phyloP scores from a whole-genome alignment of 306 rosid species.

The barrel medic (Medicago truncatula) region DNA sequence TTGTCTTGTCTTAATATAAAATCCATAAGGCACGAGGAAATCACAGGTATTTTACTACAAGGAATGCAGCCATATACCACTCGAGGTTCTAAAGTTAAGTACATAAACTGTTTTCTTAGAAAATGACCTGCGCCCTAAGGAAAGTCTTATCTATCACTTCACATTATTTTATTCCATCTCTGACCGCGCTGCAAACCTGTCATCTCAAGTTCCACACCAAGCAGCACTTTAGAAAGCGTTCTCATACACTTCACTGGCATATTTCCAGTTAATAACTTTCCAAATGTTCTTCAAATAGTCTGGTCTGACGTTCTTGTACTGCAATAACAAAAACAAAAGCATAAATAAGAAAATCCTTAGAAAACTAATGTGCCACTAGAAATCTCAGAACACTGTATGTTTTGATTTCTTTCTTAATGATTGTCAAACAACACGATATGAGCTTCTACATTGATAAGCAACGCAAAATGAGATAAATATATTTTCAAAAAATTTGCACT shows the following conservation, averaged over 20 bases:
- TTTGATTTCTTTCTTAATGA: neutral
- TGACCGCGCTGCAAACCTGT: slow-evolving; percentile 25
- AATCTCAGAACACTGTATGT: neutral
- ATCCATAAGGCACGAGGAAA: slow-evolving; percentile 17
- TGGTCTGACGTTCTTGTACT: slow-evolving; percentile 97
- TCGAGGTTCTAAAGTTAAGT: slow-evolving; percentile 6
- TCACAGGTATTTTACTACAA: slow-evolving; percentile 11
- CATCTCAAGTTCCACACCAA: slow-evolving; percentile 29
- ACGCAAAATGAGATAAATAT: neutral
- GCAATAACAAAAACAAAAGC: slow-evolving; percentile 50
- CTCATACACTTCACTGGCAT: slow-evolving; percentile 66
- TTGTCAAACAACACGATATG: neutral
- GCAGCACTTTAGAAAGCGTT: slow-evolving; percentile 45
- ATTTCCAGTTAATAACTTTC: slow-evolving; percentile 92
- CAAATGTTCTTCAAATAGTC: slow-evolving; percentile 97
- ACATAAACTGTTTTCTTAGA: slow-evolving; percentile 18
- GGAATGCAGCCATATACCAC: slow-evolving; percentile 13
- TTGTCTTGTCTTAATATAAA: slow-evolving; percentile 12
- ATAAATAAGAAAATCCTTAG: slow-evolving; percentile 36
- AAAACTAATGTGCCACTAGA: slow-evolving; percentile 19
- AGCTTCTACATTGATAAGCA: slow-evolving; percentile 25
- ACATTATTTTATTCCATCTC: slow-evolving; percentile 47
- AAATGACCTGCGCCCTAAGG: slow-evolving; percentile 17
- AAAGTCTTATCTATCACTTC: slow-evolving; percentile 21
- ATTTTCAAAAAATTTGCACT: neutral